Conservation (phyloP, 306 rosid species). For the Spatholobus suberectus region DNA sequence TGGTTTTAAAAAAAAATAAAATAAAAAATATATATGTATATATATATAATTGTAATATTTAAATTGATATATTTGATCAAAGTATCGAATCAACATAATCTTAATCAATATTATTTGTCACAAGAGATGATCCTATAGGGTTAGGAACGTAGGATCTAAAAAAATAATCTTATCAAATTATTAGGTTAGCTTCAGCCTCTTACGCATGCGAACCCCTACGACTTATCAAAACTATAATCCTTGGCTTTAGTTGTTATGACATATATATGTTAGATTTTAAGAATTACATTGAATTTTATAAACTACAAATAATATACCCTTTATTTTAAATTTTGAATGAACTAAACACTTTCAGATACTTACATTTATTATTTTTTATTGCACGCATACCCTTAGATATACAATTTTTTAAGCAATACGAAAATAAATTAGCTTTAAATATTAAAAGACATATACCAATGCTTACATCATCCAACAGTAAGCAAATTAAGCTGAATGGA, state of each 20-base stretch:
- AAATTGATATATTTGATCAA: not conserved
- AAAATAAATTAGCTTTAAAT: too few species aligned
- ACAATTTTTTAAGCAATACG: too few species aligned
- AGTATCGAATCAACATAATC: not conserved
- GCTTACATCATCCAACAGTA: not conserved
- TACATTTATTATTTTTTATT: not conserved
- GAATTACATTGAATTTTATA: not conserved
- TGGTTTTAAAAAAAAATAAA: too few species aligned
- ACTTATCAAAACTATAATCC: not conserved
- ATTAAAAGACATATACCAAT: not conserved
- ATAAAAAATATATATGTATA: too few species aligned
- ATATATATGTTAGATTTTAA: not conserved
- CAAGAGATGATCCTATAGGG: not conserved
- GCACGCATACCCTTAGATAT: too few species aligned
- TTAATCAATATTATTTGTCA: not conserved
- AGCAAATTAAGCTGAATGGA: slow-evolving; percentile 10
- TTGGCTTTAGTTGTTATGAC: not conserved
- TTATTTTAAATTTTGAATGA: not conserved
- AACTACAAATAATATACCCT: not conserved
- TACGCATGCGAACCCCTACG: not conserved
- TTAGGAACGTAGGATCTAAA: not conserved
- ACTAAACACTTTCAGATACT: not conserved
- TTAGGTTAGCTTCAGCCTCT: not conserved
- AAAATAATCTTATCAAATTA: not conserved
- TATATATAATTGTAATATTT: not conserved